These are phyloP conservation scores for Botrytis elliptica DNA, from an alignment of 2,329 filamentous ascomycete genomes.

Conservation along the genomic window DNA sequence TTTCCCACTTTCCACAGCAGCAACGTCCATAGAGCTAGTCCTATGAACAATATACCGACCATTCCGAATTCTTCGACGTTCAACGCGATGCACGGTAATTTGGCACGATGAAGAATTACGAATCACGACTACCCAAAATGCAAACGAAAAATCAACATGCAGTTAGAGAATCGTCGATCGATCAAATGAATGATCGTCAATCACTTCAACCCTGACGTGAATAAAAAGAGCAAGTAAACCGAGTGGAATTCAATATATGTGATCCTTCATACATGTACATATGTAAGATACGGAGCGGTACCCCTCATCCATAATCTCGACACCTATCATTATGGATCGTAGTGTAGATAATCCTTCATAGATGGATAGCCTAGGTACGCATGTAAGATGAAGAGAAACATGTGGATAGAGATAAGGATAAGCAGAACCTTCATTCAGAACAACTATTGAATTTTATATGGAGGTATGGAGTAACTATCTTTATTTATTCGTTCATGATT, in stretches of 20 bases:
- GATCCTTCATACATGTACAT: background rate
- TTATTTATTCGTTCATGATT: background rate
- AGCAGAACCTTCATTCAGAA: background rate
- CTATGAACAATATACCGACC: background rate
- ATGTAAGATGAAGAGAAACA: background rate
- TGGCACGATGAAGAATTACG: background rate
- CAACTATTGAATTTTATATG: background rate
- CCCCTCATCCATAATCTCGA: background rate
- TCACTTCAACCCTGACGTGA: background rate
- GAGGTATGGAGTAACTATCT: background rate
- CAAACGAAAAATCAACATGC: background rate
- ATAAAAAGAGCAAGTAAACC: background rate
- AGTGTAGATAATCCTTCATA: background rate
- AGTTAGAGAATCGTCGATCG: background rate
- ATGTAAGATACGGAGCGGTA: background rate
- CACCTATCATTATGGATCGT: background rate
- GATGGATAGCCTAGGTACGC: background rate
- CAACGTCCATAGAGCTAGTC: background rate
- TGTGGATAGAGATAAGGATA: background rate
- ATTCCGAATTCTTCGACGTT: background rate
- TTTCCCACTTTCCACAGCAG: background rate
- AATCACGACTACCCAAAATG: background rate
- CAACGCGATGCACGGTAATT: background rate
- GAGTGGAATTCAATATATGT: background rate
- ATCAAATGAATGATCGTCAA: background rate